These are phyloP conservation scores for Moniliella sp. DNA, from an alignment of 1,284 basidiomycete species.

Conservation along the genomic window DNA sequence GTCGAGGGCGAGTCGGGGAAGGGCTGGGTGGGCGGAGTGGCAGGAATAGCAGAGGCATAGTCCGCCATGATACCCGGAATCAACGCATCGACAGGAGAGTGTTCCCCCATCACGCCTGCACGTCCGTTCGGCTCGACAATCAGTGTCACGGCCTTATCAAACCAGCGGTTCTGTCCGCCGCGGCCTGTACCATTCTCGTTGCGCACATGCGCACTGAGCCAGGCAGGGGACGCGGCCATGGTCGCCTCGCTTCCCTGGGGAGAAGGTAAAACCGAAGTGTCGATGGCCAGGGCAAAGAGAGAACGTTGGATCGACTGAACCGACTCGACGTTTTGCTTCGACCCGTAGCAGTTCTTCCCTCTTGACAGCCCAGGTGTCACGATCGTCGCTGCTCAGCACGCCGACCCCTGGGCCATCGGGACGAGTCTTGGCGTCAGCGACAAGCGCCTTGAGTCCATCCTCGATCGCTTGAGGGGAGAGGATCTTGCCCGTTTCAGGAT, in stretches of 20 bases:
- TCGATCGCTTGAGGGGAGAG: constrained; percentile 43
- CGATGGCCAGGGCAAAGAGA: constrained; percentile 50
- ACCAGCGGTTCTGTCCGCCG: constrained; percentile 71
- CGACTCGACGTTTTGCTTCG: constrained; percentile 44
- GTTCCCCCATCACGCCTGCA: constrained; percentile 72
- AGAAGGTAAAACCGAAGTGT: constrained; percentile 36
- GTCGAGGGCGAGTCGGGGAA: constrained; percentile 7
- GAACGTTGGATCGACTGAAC: constrained; percentile 50
- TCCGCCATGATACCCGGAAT: constrained; percentile 76
- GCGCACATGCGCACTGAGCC: constrained; percentile 55
- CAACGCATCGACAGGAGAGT: constrained; percentile 73
- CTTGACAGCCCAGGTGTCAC: constrained; percentile 68
- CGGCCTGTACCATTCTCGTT: constrained; percentile 49
- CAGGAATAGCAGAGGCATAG: constrained; percentile 48
- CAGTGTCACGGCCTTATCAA: constrained; percentile 67
- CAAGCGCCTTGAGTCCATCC: constrained; percentile 45
- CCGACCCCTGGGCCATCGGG: constrained; percentile 44
- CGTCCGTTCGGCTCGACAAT: constrained; percentile 66
- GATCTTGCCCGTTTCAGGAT: constrained; percentile 13
- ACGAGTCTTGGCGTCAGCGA: constrained; percentile 47
- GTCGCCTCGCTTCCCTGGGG: constrained; percentile 13
- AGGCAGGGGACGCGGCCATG: constrained; percentile 44
- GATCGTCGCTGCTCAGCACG: constrained; percentile 54
- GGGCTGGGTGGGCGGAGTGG: constrained; percentile 35
- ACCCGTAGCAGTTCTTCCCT: constrained; percentile 48